A percentile compares a stretch with the other conserved stretches of the same genome.
Evolutionary conservation across 192 early-diverging fungal species (phyloP).

Genomic region (Entomortierella beljakovae): DNA sequence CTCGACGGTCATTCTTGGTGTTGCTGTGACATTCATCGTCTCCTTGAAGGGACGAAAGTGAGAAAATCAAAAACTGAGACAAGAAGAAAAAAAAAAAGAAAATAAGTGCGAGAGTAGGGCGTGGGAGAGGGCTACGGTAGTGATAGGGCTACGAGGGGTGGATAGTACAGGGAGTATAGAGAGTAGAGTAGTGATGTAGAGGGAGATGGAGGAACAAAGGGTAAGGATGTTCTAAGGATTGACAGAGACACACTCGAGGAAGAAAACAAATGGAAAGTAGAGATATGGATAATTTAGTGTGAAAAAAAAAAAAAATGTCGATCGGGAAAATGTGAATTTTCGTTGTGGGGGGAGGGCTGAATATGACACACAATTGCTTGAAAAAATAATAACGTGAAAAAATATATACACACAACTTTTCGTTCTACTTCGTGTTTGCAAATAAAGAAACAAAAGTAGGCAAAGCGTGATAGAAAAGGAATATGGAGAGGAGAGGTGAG

Average conservation of each 20-base stretch:
- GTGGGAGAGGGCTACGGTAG: too few species aligned
- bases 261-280: too few species aligned
- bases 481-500: background rate
- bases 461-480: background rate
- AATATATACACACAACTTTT: too few species aligned
- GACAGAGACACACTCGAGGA: too few species aligned
- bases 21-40: background rate
- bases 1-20: conserved; percentile 25
- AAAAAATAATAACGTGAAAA: too few species aligned
- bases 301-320: background rate
- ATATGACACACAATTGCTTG: too few species aligned
- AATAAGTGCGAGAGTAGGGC: background rate
- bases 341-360: too few species aligned
- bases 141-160: background rate
- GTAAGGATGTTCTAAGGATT: too few species aligned
- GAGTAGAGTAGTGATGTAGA: too few species aligned
- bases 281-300: background rate
- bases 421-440: background rate
- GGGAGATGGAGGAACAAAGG: too few species aligned
- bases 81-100: background rate
- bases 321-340: too few species aligned
- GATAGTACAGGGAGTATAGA: background rate
- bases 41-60: background rate
- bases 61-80: background rate
- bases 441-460: too few species aligned